Evolutionary conservation across 352 stramenopile species (phyloP), one percentile per base, ranked within the genome.

Genomic region (Pythium scleroteichum): DNA sequence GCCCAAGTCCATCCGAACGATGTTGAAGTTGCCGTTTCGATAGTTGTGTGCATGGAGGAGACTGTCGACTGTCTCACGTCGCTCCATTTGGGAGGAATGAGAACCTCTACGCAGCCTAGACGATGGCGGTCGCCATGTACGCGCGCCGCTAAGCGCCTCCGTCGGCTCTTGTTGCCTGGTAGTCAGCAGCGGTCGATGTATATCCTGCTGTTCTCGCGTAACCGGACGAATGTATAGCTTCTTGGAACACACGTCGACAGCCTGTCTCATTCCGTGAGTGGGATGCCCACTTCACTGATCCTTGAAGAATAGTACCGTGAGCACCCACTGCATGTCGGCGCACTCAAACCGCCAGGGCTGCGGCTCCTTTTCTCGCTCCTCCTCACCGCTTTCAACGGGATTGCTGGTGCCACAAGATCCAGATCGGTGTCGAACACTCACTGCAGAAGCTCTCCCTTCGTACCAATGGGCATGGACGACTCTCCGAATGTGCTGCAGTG

Each of bases 201-300:
- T 44, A 44, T 17, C 38, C 38, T 44, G 13, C 38, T 20, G 17
- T 44, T 44, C 38, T 17, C 38, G 38, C 38, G 38, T 44, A 44
- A 44, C 38, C 38, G 38, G 38, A 44, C 38, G 38, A 44, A 13
- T 44, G 38, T 44, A 44, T 44, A 44, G 38, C 38, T 44, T 44
- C 38, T 44, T 13, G 13, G 38, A 35, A 35, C 10, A 35, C 29
- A 35, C 17, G 14, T 20, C 17, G 3, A 20, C 13, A 44, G 38
- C 38, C 38, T 20, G 38, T 44, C 38, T 44, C 38, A 44, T 44
- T 44, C 38, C 38, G 4, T 13, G 13, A 44, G 13, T 17, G 13
- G 38, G 17, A 17, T 20, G 13, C 38, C 13, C 38, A 44, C 13
- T 44, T 17, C 17, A 4, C 4, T 20, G 17, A 44, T 44, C 38